Percentiles rank a stretch among this genome's conserved stretches.
Conservation (phyloP, 768 basidiomycete genomes). For the Chalciporus pseudorubinellus region DNA sequence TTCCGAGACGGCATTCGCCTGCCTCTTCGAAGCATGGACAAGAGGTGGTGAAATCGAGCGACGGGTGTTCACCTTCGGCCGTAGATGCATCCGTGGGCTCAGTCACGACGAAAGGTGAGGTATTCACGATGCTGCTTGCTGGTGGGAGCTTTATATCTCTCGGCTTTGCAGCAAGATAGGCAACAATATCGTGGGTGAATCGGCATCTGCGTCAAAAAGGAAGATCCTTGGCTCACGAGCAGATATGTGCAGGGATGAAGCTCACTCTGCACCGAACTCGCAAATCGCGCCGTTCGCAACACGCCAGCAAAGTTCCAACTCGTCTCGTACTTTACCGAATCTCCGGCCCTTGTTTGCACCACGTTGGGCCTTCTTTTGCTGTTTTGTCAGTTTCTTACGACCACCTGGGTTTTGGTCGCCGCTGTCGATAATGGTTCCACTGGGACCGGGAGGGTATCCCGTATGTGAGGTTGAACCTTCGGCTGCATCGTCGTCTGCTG, state of each 20-base stretch:
- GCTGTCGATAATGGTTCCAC: conserved; percentile 34
- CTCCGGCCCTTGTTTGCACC: conserved; percentile 84
- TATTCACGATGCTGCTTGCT: conserved; percentile 39
- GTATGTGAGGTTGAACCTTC: conserved; percentile 52
- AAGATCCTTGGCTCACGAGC: not conserved
- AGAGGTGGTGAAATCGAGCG: conserved; percentile 21
- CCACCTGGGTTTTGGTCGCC: conserved; percentile 24
- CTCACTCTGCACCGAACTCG: conserved; percentile 66
- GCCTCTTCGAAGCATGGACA: conserved; percentile 30
- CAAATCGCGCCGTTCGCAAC: conserved; percentile 70
- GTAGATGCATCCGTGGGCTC: conserved; percentile 5
- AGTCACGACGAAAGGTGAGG: conserved; percentile 49
- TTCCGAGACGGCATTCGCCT: conserved; percentile 47
- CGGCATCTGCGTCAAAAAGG: conserved; percentile 52
- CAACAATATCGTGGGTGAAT: conserved; percentile 71
- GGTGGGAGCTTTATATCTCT: conserved; percentile 65
- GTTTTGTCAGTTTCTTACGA: conserved; percentile 49
- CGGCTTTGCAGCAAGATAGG: conserved; percentile 76
- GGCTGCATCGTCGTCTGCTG: conserved; percentile 58
- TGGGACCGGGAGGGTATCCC: conserved; percentile 22
- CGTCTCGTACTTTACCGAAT: conserved; percentile 76
- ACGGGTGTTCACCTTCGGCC: conserved; percentile 1
- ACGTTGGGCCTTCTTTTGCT: conserved; percentile 67
- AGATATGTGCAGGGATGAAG: not conserved
- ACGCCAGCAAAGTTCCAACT: conserved; percentile 79